These are phyloP conservation scores for Diaporthe caulivora DNA, from an alignment of 2,329 filamentous ascomycete genomes.

Conservation along the genomic window DNA sequence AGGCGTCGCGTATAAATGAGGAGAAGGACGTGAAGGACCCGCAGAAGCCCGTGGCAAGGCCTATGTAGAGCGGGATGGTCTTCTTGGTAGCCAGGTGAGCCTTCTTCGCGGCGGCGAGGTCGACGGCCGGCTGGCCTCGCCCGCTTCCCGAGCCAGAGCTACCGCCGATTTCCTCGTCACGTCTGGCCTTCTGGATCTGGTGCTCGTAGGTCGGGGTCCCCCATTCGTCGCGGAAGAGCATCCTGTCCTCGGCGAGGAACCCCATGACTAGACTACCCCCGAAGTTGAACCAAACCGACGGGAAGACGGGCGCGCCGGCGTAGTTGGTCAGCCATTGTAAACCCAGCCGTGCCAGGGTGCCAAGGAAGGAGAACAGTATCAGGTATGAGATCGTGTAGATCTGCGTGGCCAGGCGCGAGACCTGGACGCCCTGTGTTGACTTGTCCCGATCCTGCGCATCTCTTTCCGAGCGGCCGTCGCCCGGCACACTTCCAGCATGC, in stretches of 20 bases:
- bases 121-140: constrained; percentile 42
- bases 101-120: constrained; percentile 63
- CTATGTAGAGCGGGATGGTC: constrained; percentile 89
- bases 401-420: constrained; percentile 67
- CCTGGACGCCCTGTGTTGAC: constrained; percentile 26
- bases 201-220: constrained; percentile 58
- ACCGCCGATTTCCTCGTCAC: constrained; percentile 54
- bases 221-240: constrained; percentile 79
- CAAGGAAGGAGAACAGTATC: constrained; percentile 85
- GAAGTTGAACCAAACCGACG: constrained; percentile 89
- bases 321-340: constrained; percentile 85
- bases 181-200: constrained; percentile 49
- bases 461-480: background rate
- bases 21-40: constrained; percentile 87
- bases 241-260: constrained; percentile 83
- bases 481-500: background rate
- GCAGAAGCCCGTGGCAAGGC: constrained; percentile 76
- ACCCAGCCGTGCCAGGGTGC: constrained; percentile 85
- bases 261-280: constrained; percentile 86
- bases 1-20: constrained; percentile 83
- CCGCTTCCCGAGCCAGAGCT: constrained; percentile 40
- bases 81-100: constrained; percentile 78
- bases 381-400: constrained; percentile 85
- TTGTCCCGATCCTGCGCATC: constrained; percentile 16
- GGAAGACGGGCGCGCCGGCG: constrained; percentile 80